phyloP scores from a whole-genome alignment of 2,329 filamentous ascomycete species.

The Bipolaris cookei region DNA sequence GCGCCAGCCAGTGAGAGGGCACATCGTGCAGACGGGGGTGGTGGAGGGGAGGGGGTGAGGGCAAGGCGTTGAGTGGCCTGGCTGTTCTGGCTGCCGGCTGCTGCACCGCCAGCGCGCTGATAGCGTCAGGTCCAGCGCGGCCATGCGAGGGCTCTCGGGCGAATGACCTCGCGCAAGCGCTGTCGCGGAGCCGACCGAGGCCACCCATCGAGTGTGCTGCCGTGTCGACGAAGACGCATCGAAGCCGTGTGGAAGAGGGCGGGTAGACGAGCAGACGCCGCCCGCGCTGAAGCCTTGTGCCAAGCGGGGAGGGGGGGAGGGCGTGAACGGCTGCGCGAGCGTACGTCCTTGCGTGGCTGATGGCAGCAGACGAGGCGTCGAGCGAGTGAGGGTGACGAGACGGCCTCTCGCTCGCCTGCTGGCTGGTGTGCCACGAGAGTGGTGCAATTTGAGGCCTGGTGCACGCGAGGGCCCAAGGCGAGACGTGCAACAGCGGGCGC shows the following conservation, averaged over 20 bases:
- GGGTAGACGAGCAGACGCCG: slow-evolving; percentile 23
- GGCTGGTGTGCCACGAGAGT: slow-evolving; percentile 23
- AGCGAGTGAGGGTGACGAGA: slow-evolving; percentile 9
- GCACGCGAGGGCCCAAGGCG: slow-evolving; percentile 28
- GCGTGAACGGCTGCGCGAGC: slow-evolving; percentile 2
- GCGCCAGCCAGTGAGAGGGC: slow-evolving; percentile 38
- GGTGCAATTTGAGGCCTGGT: slow-evolving; percentile 26
- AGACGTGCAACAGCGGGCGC: slow-evolving; percentile 23
- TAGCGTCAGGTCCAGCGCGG: slow-evolving; percentile 37
- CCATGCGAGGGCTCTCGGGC: slow-evolving; percentile 18
- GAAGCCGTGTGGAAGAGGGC: slow-evolving; percentile 45
- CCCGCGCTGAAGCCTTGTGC: slow-evolving; percentile 31
- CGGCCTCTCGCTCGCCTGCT: slow-evolving; percentile 10
- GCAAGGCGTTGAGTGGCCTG: slow-evolving; percentile 28
- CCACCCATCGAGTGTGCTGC: slow-evolving; percentile 30
- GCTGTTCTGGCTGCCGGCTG: slow-evolving; percentile 28
- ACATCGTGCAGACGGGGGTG: slow-evolving; percentile 8
- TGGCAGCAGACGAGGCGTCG: no score
- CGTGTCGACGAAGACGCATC: slow-evolving; percentile 39
- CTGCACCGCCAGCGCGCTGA: slow-evolving; percentile 38
- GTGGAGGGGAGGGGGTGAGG: neutral
- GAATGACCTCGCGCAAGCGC: slow-evolving; percentile 31
- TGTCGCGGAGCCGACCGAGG: slow-evolving; percentile 46
- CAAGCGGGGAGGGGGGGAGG: slow-evolving; percentile 18
- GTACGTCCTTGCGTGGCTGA: no score